Conservation (phyloP, 1,284 basidiomycete species). For the Papiliotrema laurentii region DNA sequence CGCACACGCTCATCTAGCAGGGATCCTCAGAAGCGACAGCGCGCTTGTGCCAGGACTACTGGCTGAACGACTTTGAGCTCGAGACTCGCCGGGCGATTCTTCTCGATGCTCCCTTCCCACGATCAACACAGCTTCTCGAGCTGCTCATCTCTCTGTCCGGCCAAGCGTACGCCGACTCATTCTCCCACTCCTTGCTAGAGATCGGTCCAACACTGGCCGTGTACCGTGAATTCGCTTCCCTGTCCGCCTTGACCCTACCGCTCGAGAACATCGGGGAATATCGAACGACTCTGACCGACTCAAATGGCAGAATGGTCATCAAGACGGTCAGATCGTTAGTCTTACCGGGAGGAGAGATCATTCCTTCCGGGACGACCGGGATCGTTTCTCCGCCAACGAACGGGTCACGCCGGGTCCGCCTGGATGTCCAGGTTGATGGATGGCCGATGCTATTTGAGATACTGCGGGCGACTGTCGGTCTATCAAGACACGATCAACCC, state of each 20-base stretch:
- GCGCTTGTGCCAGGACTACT: conserved; percentile 35
- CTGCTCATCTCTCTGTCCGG: conserved; percentile 34
- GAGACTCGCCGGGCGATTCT: conserved; percentile 33
- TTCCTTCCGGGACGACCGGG: conserved; percentile 29
- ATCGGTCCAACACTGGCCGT: conserved; percentile 23
- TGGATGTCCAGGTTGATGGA: conserved; percentile 20
- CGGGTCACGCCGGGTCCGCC: not conserved
- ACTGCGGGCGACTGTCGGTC: conserved; percentile 27
- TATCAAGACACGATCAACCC: not conserved
- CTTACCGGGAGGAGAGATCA: conserved; percentile 33
- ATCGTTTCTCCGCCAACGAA: conserved; percentile 6
- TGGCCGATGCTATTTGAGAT: conserved; percentile 37
- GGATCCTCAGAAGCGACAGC: conserved; percentile 26
- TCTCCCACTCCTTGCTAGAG: conserved; percentile 12
- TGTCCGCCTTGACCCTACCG: conserved; percentile 24
- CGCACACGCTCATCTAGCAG: conserved; percentile 6
- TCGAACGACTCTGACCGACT: conserved; percentile 18
- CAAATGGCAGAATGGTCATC: conserved; percentile 18
- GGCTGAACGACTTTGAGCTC: conserved; percentile 32
- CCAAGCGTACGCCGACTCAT: conserved; percentile 11
- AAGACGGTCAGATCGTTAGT: conserved; percentile 22
- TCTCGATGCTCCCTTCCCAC: conserved; percentile 32
- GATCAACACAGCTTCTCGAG: conserved; percentile 21
- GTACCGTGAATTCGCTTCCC: conserved; percentile 32
- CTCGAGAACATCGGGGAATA: conserved; percentile 10